Evolutionary conservation across 257 asterid species (phyloP), one percentile per base, ranked within the genome.

Genomic region (Cynanchum wilfordii): DNA sequence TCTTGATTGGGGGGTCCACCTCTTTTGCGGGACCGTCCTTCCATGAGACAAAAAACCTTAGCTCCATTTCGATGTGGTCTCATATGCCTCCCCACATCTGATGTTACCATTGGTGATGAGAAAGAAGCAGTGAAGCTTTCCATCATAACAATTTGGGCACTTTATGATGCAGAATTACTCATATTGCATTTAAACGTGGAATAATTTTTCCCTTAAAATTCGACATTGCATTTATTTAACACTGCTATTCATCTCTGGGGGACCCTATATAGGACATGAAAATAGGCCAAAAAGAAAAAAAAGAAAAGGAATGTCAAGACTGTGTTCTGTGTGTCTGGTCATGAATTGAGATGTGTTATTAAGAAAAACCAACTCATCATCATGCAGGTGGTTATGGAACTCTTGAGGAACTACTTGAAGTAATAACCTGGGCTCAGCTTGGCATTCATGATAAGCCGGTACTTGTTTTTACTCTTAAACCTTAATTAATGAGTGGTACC

Each of bases 381-480:
- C 33, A 54, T 76, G 52, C 86, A 93, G 98, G 98, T 78, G 98
- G 98, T 64, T 93, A 93, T 89, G 98, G 98, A 70, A 93, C 98
- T 38, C 87, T 93, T 58, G 98, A 93, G 91, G 97, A 93, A 80
- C 78, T 93, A 72, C 96, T 93, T 36, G 98, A 93, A 84, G 98
- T 91, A 56, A 93, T 93, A 84, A 93, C 98, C 4, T 93, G 98
- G 98, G 97, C 98, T 62, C 98, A 93, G 74, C 98, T 93, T 33
- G 98, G 98, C 60, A 93, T 93, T 78, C 97, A 93, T 75, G 96
- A 93, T 73, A 93, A 93, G 83, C 98, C 98, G 87, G 98, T 93
- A 93, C 13, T 44, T 66, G 10, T 1, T 55, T 11, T 47, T 40
- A 16, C 62, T 42, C 25, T 64, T 44, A 22, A 20, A 12, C 73